Conservation (phyloP, 2,329 filamentous ascomycete genomes). For the Trichophaea hybrida region DNA sequence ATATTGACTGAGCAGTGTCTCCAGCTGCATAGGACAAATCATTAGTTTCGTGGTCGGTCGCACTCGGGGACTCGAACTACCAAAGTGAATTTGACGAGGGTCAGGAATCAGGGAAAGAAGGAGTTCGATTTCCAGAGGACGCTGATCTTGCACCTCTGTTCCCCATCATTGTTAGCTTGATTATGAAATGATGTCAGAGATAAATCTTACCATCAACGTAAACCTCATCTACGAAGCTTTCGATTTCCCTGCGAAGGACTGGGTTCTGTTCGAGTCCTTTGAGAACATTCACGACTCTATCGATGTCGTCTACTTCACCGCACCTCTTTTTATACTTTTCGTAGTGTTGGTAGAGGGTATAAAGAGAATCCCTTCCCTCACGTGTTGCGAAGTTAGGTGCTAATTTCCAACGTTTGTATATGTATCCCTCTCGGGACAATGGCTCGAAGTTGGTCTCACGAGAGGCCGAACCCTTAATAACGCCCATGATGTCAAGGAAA, state of each 20-base stretch:
- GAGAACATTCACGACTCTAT: background rate
- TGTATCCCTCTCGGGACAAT: conserved; percentile 7
- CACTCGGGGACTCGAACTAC: background rate
- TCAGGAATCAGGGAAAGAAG: conserved; percentile 27
- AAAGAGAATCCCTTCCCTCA: background rate
- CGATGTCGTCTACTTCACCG: background rate
- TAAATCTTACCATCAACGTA: background rate
- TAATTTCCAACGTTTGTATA: background rate
- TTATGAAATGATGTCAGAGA: background rate
- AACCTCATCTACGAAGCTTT: background rate
- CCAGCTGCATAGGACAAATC: background rate
- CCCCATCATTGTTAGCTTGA: background rate
- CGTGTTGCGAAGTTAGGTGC: background rate
- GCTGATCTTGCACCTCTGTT: conserved; percentile 29
- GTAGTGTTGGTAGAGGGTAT: background rate
- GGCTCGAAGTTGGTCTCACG: conserved; percentile 16
- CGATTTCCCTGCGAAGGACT: background rate
- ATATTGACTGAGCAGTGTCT: background rate
- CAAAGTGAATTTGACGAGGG: conserved; percentile 28
- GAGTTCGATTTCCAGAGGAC: conserved; percentile 28
- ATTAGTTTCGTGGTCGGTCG: too few species aligned
- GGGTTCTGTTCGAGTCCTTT: background rate
- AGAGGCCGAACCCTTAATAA: conserved; percentile 27
- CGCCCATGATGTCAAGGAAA: conserved; percentile 29
- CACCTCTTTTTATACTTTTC: background rate